phyloP scores from a whole-genome alignment of 768 basidiomycete species.

The Boletellus ananiceps region DNA sequence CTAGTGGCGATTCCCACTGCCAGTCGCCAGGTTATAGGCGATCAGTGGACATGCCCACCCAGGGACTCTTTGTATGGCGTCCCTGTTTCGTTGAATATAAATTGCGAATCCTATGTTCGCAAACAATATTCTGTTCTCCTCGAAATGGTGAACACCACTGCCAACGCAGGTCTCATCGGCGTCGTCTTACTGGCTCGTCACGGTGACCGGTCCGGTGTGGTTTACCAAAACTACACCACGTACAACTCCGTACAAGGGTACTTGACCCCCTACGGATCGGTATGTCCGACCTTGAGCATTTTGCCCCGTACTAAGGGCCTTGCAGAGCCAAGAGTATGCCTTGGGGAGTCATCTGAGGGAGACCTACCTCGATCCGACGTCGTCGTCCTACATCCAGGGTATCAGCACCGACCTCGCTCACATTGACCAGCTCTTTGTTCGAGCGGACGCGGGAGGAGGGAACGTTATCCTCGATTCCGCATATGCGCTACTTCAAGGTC shows the following conservation, averaged over 20 bases:
- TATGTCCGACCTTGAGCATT: constrained; percentile 25
- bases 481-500: constrained; percentile 75
- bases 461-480: constrained; percentile 79
- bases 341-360: constrained; percentile 57
- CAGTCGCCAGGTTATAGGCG: no score
- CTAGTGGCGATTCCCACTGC: no score
- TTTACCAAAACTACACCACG: constrained; percentile 68
- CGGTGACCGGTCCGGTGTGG: constrained; percentile 58
- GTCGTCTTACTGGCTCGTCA: constrained; percentile 73
- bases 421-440: constrained; percentile 64
- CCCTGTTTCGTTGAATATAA: no score
- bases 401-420: constrained; percentile 63
- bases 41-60: no score
- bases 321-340: constrained; percentile 48
- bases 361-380: constrained; percentile 58
- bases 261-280: constrained; percentile 71
- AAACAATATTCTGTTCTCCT: no score
- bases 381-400: constrained; percentile 62
- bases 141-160: constrained; percentile 22
- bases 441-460: constrained; percentile 78
- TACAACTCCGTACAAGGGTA: constrained; percentile 59
- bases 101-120: no score
- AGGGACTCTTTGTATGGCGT: no score
- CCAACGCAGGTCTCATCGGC: constrained; percentile 47
- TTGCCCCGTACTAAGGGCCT: not conserved